A percentile compares a stretch with the other conserved stretches of the same genome.
phyloP scores from a whole-genome alignment of 306 rosid genomes.

The Prunus salicina region DNA sequence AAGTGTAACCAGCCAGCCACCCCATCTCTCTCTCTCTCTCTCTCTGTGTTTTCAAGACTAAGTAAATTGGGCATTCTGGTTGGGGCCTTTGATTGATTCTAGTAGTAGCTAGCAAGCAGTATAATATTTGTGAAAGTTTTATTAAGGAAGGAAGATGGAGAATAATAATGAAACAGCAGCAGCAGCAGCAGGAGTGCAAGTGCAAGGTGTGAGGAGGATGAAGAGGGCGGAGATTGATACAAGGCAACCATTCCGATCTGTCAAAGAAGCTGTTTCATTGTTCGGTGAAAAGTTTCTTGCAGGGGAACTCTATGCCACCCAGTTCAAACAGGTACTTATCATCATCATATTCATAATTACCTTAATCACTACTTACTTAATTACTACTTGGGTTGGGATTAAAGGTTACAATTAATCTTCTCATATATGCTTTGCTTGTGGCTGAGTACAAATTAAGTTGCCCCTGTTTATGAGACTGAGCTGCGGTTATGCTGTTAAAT shows the following conservation, averaged over 20 bases:
- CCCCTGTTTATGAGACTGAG: background rate
- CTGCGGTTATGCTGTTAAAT: background rate
- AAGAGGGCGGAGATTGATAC: constrained; percentile 81
- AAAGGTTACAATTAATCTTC: too few relatives aligned
- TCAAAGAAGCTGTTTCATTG: constrained; percentile 81
- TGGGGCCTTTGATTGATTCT: background rate
- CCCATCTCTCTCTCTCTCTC: constrained; percentile 3
- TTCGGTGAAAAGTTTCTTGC: constrained; percentile 81
- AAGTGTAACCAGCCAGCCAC: too few relatives aligned
- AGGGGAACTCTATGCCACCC: constrained; percentile 58
- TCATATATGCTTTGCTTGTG: constrained; percentile 33
- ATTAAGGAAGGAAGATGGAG: background rate
- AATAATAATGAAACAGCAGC: constrained; percentile 35
- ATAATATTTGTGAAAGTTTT: background rate
- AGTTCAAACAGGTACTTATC: constrained; percentile 60
- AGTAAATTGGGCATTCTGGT: background rate
- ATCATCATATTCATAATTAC: background rate
- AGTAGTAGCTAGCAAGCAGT: background rate
- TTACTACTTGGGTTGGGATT: too few relatives aligned
- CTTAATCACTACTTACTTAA: too few relatives aligned
- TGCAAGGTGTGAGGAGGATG: constrained; percentile 22
- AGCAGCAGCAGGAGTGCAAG: constrained; percentile 7
- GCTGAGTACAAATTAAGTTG: constrained; percentile 20
- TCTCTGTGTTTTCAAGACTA: background rate
- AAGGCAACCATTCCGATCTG: constrained; percentile 70